Evolutionary conservation across 2,329 filamentous ascomycete genomes (phyloP), one percentile per base, ranked within the genome.

Genomic region (Colletotrichum spaethianum): DNA sequence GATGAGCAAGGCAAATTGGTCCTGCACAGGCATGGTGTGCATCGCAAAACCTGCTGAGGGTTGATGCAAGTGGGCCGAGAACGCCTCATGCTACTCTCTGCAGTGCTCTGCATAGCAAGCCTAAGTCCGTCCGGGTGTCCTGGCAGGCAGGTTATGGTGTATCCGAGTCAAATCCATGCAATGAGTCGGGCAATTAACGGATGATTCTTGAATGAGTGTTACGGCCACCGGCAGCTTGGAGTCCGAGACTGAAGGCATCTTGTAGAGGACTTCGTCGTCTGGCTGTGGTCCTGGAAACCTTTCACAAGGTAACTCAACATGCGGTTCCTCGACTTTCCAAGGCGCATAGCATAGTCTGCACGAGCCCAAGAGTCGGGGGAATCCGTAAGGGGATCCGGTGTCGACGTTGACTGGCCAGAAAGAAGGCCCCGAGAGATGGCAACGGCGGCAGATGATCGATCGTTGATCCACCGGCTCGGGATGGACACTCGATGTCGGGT

Each of bases 361-460:
- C 48, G 44, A 18, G 26, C 28, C 31, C 40, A 31, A 40, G 40
- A n/a, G 57, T 67, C 28, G 26, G 50, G 50, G 50, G 38, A 38
- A 56, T 38, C 59, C 40, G 48, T 56, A 50, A 63, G 59, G 50
- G 16, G 66, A 64, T 56, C 61, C 50, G 23, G 31, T 68, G 59
- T 38, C 46, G 26, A 46, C 57, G 18, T 28, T 33, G 3, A n/a
- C 26, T 56, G 38, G 50, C 57, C 28, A 52, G 46, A 18, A 46
- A 33, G n/a, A 6, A 33, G 18, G 36, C 9, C 12, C 46, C 11
- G 33, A 40, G 9, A 18, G 16, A 40, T 14, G 60, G 31, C 44
- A 9, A 28, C 16, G 12, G 60, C 46, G 46, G 33, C 33, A 40
- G 42, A 28, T 46, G 20, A 28, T 28, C 11, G 23, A 52, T 40